A percentile compares a stretch with the other conserved stretches of the same genome.
Conservation (phyloP, 2,329 filamentous ascomycete genomes). For the Penicillium sp. region DNA sequence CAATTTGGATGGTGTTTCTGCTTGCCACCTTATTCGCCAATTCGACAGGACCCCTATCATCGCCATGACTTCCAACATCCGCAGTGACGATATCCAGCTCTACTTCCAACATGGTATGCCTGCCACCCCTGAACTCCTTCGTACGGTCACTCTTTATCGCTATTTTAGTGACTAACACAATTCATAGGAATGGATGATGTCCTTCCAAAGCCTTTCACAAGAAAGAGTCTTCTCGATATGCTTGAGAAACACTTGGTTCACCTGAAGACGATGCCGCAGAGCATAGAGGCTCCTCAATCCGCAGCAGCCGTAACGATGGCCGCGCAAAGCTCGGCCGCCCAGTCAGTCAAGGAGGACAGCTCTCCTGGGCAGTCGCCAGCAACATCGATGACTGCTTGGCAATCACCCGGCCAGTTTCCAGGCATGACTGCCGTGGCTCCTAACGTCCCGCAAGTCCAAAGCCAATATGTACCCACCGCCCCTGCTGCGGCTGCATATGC, state of each 20-base stretch:
- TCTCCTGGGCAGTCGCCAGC: constrained; percentile 56
- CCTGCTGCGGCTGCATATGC: constrained; percentile 32
- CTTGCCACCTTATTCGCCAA: constrained; percentile 84
- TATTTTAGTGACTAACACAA: no score
- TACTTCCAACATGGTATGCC: constrained; percentile 88
- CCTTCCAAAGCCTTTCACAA: constrained; percentile 90
- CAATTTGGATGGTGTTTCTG: constrained; percentile 85
- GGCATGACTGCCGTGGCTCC: constrained; percentile 50
- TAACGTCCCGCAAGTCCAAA: constrained; percentile 37
- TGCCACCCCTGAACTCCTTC: no score
- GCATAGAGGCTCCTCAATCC: constrained; percentile 25
- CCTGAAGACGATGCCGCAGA: constrained; percentile 59
- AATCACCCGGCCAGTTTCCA: constrained; percentile 52
- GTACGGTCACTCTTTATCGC: no score
- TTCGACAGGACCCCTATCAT: constrained; percentile 80
- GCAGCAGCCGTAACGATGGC: constrained; percentile 37
- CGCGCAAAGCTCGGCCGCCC: constrained; percentile 44
- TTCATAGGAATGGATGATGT: constrained; percentile 99
- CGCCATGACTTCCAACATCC: constrained; percentile 97
- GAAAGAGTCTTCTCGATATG: constrained; percentile 72
- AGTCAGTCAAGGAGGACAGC: constrained; percentile 55
- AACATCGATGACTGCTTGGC: constrained; percentile 53
- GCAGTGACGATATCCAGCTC: constrained; percentile 89
- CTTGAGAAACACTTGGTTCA: constrained; percentile 82
- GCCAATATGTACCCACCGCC: constrained; percentile 36